Conservation (phyloP, 768 basidiomycete species). For the Hygrocybe punicea region DNA sequence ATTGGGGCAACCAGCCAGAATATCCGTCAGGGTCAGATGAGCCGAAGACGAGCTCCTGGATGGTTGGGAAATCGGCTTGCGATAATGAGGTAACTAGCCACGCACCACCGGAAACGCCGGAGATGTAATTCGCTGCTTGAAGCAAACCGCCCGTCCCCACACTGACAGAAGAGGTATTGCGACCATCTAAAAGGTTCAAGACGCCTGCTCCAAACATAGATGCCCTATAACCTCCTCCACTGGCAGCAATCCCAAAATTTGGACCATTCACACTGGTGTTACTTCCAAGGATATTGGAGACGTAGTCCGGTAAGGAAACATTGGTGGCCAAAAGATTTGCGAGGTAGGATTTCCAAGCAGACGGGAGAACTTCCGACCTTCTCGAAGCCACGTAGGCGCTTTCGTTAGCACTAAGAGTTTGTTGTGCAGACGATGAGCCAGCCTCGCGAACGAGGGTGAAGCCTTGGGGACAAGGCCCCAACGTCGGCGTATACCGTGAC, state of each 20-base stretch:
- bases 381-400: neutral
- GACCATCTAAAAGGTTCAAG: constrained; percentile 46
- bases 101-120: constrained; percentile 48
- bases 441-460: constrained; percentile 1
- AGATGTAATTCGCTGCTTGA: constrained; percentile 50
- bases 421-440: neutral
- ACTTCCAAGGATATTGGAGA: neutral
- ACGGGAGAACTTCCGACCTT: neutral
- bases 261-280: constrained; percentile 16
- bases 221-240: constrained; percentile 58
- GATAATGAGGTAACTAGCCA: constrained; percentile 34
- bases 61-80: constrained; percentile 38
- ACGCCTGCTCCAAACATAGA: constrained; percentile 54
- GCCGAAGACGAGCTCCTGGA: constrained; percentile 35
- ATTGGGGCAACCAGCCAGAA: constrained; percentile 35
- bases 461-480: neutral
- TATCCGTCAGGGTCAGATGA: constrained; percentile 19
- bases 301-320: neutral
- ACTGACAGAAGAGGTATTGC: constrained; percentile 41
- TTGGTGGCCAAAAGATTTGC: neutral
- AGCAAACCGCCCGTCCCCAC: constrained; percentile 50
- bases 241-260: constrained; percentile 47
- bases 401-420: neutral
- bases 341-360: constrained; percentile 6
- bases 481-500: neutral